These are phyloP conservation scores for Salix suchowensis DNA, from an alignment of 345 rosid species.

Conservation along the genomic window DNA sequence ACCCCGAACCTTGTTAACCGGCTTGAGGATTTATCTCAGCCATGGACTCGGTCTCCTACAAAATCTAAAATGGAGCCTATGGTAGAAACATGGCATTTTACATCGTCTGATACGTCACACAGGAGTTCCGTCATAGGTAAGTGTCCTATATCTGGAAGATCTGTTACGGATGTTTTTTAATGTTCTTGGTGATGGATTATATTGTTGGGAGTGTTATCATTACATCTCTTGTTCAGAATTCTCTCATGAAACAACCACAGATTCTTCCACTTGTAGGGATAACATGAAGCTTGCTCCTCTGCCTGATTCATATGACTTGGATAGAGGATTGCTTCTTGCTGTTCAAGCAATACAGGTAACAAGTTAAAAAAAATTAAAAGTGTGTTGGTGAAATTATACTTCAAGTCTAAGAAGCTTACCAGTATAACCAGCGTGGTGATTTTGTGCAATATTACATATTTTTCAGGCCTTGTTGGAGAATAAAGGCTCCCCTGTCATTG, in stretches of 20 bases:
- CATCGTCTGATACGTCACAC: constrained; percentile 49
- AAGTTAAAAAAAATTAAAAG: background rate
- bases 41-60: constrained; percentile 99
- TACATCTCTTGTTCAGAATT: constrained; percentile 44
- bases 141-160: constrained; percentile 24
- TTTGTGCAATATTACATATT: constrained; percentile 4
- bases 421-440: background rate
- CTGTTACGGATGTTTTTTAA: background rate
- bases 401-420: background rate
- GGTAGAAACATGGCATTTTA: constrained; percentile 70
- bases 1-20: constrained; percentile 60
- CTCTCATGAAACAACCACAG: constrained; percentile 98
- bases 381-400: background rate
- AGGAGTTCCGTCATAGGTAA: constrained; percentile 58
- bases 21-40: constrained; percentile 93
- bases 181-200: constrained; percentile 14
- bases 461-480: constrained; percentile 92
- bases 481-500: constrained; percentile 77
- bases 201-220: constrained; percentile 16
- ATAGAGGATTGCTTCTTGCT: constrained; percentile 96
- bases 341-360: constrained; percentile 98
- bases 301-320: constrained; percentile 97
- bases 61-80: constrained; percentile 92
- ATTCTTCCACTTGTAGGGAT: constrained; percentile 92
- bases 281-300: constrained; percentile 77